Evolutionary conservation across 495 filamentous ascomycete species (phyloP).

Genomic region (Penicillium paxilli): DNA sequence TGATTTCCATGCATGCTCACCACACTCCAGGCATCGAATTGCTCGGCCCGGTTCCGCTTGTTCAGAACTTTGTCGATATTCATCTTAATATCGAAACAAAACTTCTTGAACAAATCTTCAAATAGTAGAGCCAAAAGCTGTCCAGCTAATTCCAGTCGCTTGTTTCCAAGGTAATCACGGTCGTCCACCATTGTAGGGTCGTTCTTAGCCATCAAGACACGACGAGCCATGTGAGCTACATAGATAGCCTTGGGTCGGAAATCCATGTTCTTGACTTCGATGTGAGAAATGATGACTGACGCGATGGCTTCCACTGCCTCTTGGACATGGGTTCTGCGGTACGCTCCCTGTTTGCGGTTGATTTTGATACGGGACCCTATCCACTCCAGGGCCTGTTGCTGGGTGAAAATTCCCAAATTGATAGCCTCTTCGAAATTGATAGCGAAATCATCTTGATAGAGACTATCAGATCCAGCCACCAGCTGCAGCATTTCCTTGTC

Average conservation of each 20-base stretch:
- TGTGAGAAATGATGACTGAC: slow-evolving; percentile 88
- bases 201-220: slow-evolving; percentile 89
- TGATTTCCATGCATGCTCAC: slow-evolving; percentile 73
- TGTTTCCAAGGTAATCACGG: slow-evolving; percentile 97
- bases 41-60: slow-evolving; percentile 79
- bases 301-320: slow-evolving; percentile 91
- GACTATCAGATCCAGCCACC: slow-evolving; percentile 76
- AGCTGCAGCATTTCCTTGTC: slow-evolving; percentile 92
- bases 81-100: slow-evolving; percentile 80
- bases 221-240: slow-evolving; percentile 91
- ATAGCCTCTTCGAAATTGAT: slow-evolving; percentile 92
- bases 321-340: slow-evolving; percentile 71
- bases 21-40: slow-evolving; percentile 80
- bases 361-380: slow-evolving; percentile 84
- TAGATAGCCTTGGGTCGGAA: slow-evolving; percentile 96
- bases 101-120: slow-evolving; percentile 95
- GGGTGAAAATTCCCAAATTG: slow-evolving; percentile 78
- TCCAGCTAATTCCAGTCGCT: slow-evolving; percentile 88
- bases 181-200: slow-evolving; percentile 90
- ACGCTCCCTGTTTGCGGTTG: slow-evolving; percentile 58
- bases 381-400: slow-evolving; percentile 92
- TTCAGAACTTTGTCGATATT: slow-evolving; percentile 92
- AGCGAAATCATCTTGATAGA: slow-evolving; percentile 89
- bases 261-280: slow-evolving; percentile 84
- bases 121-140: slow-evolving; percentile 95